A percentile compares a stretch with the other conserved stretches of the same genome.
These are phyloP conservation scores for Trichodelitschia bisporula DNA, from an alignment of 495 filamentous ascomycete species.

Conservation along the genomic window DNA sequence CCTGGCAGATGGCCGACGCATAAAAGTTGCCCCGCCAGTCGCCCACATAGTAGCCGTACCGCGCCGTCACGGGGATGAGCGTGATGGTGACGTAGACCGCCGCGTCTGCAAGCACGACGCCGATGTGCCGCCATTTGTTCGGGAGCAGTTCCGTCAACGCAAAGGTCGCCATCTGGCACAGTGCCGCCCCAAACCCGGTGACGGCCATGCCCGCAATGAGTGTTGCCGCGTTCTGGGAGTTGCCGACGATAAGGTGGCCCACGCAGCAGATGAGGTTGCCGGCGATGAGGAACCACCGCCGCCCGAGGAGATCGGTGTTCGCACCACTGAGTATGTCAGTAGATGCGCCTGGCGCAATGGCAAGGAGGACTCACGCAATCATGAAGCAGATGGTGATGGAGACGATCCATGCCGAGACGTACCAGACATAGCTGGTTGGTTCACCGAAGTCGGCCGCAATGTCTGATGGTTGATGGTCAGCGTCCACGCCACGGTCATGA, in stretches of 20 bases:
- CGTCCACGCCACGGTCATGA: too few species aligned
- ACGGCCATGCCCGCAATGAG: conserved; percentile 4
- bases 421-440: conserved; percentile 2
- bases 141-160: conserved; percentile 17
- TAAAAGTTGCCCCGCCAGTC: conserved; percentile 13
- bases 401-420: conserved; percentile 4
- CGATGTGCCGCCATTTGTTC: conserved; percentile 15
- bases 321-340: too few species aligned
- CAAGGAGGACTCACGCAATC: too few species aligned
- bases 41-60: conserved; percentile 10
- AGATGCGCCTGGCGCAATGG: too few species aligned
- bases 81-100: conserved; percentile 13
- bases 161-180: conserved; percentile 11
- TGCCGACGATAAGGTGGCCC: conserved; percentile 3
- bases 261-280: conserved; percentile 2
- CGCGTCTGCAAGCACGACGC: conserved; percentile 12
- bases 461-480: too few species aligned
- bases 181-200: conserved; percentile 6
- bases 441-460: conserved; percentile 5
- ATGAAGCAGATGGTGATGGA: conserved; percentile 4
- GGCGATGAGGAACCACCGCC: conserved; percentile 5
- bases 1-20: conserved; percentile 7
- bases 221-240: conserved; percentile 3
- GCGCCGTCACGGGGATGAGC: conserved; percentile 13
- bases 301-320: conserved; percentile 4